Evolutionary conservation across 2,329 filamentous ascomycete genomes (phyloP).

Genomic region (Microdochium nivale): DNA sequence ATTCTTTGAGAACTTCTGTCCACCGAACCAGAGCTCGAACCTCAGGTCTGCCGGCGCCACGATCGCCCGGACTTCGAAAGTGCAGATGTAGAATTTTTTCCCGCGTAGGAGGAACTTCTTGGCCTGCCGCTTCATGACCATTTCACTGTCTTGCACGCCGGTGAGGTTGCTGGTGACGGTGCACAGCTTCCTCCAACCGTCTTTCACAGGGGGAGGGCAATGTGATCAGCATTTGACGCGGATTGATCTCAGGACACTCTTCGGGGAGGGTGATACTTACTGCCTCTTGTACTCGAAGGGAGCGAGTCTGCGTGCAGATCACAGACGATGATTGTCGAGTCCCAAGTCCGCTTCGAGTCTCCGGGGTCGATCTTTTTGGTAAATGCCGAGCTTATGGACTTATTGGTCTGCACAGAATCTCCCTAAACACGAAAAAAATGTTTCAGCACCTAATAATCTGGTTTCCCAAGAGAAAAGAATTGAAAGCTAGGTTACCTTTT

Average conservation of each 20-base stretch:
- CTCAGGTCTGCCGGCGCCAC: slow-evolving; percentile 45
- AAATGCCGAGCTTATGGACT: slow-evolving; percentile 22
- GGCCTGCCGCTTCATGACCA: slow-evolving; percentile 26
- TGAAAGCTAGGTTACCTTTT: slow-evolving; percentile 22
- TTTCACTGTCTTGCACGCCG: slow-evolving; percentile 26
- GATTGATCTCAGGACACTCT: not conserved
- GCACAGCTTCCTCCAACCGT: slow-evolving; percentile 27
- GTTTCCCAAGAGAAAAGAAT: not conserved
- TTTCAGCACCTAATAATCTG: not conserved
- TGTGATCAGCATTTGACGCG: not conserved
- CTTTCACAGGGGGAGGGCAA: slow-evolving; percentile 9
- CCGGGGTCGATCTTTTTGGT: slow-evolving; percentile 23
- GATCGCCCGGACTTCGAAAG: slow-evolving; percentile 43
- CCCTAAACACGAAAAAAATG: slow-evolving; percentile 19
- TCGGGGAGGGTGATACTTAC: slow-evolving; percentile 13
- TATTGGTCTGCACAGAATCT: slow-evolving; percentile 26
- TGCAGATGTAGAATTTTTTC: slow-evolving; percentile 28
- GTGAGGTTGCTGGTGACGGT: slow-evolving; percentile 30
- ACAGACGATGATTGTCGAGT: slow-evolving; percentile 29
- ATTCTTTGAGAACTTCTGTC: slow-evolving; percentile 27
- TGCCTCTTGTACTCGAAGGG: slow-evolving; percentile 26
- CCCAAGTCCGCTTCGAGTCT: slow-evolving; percentile 25
- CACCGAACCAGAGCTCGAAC: slow-evolving; percentile 34
- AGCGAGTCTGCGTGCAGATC: slow-evolving; percentile 25
- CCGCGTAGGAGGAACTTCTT: slow-evolving; percentile 22